phyloP scores from a whole-genome alignment of 2,329 filamentous ascomycete species.

The Colletotrichum tropicicola region DNA sequence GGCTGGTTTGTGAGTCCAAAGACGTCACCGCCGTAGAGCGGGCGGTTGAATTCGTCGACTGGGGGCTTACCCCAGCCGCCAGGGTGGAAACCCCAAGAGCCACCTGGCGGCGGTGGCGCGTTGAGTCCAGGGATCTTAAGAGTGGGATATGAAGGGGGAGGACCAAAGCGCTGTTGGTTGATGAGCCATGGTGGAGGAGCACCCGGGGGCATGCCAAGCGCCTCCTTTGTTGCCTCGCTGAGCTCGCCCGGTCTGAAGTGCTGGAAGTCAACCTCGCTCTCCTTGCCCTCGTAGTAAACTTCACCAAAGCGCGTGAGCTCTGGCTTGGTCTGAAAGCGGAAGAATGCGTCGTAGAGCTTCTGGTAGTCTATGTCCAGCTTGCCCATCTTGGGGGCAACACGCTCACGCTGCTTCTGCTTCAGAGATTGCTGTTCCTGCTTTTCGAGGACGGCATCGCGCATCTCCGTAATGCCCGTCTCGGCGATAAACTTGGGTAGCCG shows the following conservation, averaged over 20 bases:
- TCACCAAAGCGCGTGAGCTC: constrained; percentile 94
- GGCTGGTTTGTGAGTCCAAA: constrained; percentile 75
- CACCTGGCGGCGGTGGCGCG: constrained; percentile 88
- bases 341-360: constrained; percentile 98
- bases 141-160: constrained; percentile 94
- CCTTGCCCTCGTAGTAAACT: constrained; percentile 99
- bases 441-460: constrained; percentile 95
- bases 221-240: constrained; percentile 89
- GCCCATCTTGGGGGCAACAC: constrained; percentile 95
- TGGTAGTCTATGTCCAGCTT: constrained; percentile 99
- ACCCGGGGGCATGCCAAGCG: constrained; percentile 90
- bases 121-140: constrained; percentile 95
- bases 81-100: constrained; percentile 93
- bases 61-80: constrained; percentile 97
- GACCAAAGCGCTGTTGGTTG: constrained; percentile 93
- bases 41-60: constrained; percentile 90
- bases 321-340: constrained; percentile 96
- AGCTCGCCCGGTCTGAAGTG: constrained; percentile 91
- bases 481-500: constrained; percentile 95
- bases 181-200: constrained; percentile 97
- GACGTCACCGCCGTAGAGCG: constrained; percentile 92
- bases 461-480: constrained; percentile 96
- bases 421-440: constrained; percentile 92
- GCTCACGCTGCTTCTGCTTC: constrained; percentile 95
- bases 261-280: constrained; percentile 93